These are phyloP conservation scores for Brassica balearica DNA, from an alignment of 441 rosid genomes.

Conservation along the genomic window DNA sequence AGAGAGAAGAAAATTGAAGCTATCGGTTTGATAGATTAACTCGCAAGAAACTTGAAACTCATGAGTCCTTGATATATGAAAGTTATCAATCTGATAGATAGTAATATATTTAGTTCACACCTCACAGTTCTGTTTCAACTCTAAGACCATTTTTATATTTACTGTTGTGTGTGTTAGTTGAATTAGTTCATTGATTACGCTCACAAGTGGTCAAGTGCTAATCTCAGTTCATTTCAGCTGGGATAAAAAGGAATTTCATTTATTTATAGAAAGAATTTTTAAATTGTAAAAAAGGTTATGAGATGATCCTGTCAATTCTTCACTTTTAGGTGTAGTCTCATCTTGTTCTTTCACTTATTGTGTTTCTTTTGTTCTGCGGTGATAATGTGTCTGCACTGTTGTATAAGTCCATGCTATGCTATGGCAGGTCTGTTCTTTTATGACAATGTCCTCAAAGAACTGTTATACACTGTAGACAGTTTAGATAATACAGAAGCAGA, in stretches of 20 bases:
- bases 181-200: constrained; percentile 18
- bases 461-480: constrained; percentile 1
- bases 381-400: constrained; percentile 5
- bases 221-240: neutral
- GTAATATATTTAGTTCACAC: neutral
- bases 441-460: constrained; percentile 14
- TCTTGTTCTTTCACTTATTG: constrained; percentile 25
- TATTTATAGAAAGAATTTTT: constrained; percentile 2
- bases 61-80: neutral
- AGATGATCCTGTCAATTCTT: constrained; percentile 15
- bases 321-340: constrained; percentile 17
- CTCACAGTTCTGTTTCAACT: constrained; percentile 1
- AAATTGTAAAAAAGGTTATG: neutral
- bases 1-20: neutral
- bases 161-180: neutral
- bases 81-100: neutral
- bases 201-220: constrained; percentile 22
- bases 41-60: neutral
- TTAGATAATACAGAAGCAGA: neutral
- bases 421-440: constrained; percentile 20
- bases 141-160: neutral
- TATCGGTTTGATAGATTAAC: neutral
- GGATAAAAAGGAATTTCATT: neutral
- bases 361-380: constrained; percentile 15
- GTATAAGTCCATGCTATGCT: constrained; percentile 5